These are phyloP conservation scores for Elasticomyces elasticus DNA, from an alignment of 495 filamentous ascomycete genomes.

Conservation along the genomic window DNA sequence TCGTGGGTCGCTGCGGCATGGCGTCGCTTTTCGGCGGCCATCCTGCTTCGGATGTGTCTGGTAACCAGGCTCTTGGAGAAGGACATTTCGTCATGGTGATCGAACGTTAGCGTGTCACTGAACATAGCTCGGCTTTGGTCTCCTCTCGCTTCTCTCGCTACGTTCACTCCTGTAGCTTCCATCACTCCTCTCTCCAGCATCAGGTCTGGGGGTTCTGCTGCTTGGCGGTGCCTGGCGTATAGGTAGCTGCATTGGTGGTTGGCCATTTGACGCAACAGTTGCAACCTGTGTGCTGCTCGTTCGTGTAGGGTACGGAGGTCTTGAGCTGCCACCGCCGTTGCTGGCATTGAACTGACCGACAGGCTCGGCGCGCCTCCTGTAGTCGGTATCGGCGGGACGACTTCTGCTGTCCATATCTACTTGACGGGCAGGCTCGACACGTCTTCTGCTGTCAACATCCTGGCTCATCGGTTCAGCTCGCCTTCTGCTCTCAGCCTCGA, in stretches of 20 bases:
- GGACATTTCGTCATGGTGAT: no score
- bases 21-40: no score
- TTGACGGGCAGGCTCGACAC: no score
- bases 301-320: conserved; percentile 17
- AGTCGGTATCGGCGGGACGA: no score
- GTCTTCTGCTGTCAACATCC: no score
- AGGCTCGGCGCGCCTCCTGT: not conserved
- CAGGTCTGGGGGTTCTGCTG: conserved; percentile 1
- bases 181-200: conserved; percentile 8
- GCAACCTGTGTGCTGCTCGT: conserved; percentile 21
- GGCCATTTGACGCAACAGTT: not conserved
- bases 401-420: no score
- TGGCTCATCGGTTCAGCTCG: no score
- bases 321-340: not conserved
- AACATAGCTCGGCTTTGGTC: conserved; percentile 10
- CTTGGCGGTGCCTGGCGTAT: conserved; percentile 17
- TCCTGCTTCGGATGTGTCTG: no score
- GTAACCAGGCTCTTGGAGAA: no score
- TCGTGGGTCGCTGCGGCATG: not conserved
- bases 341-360: not conserved
- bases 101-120: no score
- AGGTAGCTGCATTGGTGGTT: conserved; percentile 23
- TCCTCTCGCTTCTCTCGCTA: conserved; percentile 1
- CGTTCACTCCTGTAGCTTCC: conserved; percentile 10
- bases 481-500: no score